These are phyloP conservation scores for Adansonia digitata DNA, from an alignment of 345 rosid genomes.

Conservation along the genomic window DNA sequence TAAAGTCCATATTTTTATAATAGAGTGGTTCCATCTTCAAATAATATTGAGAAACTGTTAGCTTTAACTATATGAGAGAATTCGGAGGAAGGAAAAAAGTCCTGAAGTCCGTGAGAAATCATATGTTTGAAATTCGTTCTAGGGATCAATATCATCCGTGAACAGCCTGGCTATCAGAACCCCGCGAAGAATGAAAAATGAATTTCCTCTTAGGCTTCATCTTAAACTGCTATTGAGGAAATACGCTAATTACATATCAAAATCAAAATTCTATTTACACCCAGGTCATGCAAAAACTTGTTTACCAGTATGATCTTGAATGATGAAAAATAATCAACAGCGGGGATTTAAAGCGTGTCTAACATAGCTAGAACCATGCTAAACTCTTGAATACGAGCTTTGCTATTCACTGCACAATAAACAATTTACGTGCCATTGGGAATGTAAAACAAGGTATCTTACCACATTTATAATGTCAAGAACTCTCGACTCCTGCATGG, in stretches of 20 bases:
- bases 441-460: conserved; percentile 15
- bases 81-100: not conserved
- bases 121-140: not conserved
- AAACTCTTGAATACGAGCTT: not conserved
- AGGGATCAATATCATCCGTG: not conserved
- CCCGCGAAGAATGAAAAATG: not conserved
- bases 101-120: not conserved
- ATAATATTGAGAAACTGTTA: not conserved
- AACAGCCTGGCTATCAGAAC: not conserved
- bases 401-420: conserved; percentile 1
- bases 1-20: conserved; percentile 61
- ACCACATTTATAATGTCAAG: conserved; percentile 68
- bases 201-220: not conserved
- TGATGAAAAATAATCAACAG: not conserved
- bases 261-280: not conserved
- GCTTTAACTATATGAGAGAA: not conserved
- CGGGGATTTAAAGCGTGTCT: too few relatives aligned
- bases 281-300: not conserved
- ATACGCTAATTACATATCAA: too few relatives aligned
- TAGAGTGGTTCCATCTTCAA: conserved; percentile 71
- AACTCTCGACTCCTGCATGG: conserved; percentile 79
- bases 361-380: not conserved
- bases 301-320: not conserved
- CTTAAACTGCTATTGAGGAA: too few relatives aligned
- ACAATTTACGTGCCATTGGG: not conserved